Conservation (phyloP, 495 filamentous ascomycete species). For the Opeltia flavorubescens region DNA sequence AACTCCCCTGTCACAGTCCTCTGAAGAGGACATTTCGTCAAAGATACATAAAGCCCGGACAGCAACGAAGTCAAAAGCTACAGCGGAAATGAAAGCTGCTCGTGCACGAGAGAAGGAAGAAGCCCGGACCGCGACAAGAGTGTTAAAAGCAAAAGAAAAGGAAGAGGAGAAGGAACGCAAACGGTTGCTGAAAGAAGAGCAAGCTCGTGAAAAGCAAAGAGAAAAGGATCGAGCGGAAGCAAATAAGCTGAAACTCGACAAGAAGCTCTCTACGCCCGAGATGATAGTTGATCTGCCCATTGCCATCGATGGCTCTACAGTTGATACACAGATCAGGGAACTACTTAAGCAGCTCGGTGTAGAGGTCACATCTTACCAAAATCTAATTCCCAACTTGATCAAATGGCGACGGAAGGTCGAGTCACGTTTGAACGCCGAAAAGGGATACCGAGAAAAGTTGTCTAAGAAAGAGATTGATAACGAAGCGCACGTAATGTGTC, state of each 20-base stretch:
- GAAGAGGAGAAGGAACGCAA: slow-evolving; percentile 37
- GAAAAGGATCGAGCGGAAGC: slow-evolving; percentile 57
- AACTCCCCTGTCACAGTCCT: neutral
- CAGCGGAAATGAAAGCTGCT: slow-evolving; percentile 29
- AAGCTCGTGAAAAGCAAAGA: slow-evolving; percentile 47
- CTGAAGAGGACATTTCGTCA: neutral
- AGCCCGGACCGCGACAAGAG: slow-evolving; percentile 33
- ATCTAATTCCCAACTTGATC: slow-evolving; percentile 42
- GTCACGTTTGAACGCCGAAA: slow-evolving; percentile 44
- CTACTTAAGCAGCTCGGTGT: slow-evolving; percentile 45
- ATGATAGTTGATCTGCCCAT: slow-evolving; percentile 72
- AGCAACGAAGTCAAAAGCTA: slow-evolving; percentile 23
- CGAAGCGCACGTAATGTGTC: slow-evolving; percentile 54
- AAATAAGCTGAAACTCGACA: slow-evolving; percentile 63
- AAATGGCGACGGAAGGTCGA: slow-evolving; percentile 62
- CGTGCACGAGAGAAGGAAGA: slow-evolving; percentile 38
- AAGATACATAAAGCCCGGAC: slow-evolving; percentile 2
- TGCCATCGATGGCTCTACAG: slow-evolving; percentile 32
- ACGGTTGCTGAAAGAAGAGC: slow-evolving; percentile 36
- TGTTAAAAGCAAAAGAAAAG: slow-evolving; percentile 29
- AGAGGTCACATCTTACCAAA: slow-evolving; percentile 33
- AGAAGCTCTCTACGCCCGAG: slow-evolving; percentile 60
- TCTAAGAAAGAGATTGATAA: slow-evolving; percentile 34
- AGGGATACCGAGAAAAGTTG: slow-evolving; percentile 54
- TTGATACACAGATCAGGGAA: slow-evolving; percentile 35